Base-by-base conservation (phyloP, 176 grass and related monocot species). In the Cenchrus purpureus region DNA sequence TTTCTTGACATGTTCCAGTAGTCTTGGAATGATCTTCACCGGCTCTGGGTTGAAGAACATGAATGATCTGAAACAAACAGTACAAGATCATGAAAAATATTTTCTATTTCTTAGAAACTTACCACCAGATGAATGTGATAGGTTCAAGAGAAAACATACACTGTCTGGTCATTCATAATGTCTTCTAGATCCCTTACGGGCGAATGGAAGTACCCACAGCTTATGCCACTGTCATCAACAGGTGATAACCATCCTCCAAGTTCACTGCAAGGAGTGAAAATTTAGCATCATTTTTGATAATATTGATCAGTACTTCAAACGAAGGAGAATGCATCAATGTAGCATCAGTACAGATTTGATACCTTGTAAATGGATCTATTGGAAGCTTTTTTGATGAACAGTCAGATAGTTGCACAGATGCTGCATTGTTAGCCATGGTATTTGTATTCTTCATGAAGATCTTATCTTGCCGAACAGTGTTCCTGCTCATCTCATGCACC, bases 401-500 rank as follows among this genome's bases (percentile, higher is more conserved):
- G 4, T 61, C 28, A 0, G 49, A 79, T 68, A 46, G 28, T 60
- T 46, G 46, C 0, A 1, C 28, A 80, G 61, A 78, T 17, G 40
- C 68, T 82, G 74, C 29, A 74, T 64, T 15, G 1, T 61, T 85
- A 12, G 71, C 64, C 0, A 85, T 16, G 31, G 56, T 12, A 66
- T 79, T 78, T 29, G 84, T 68, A 7, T 81, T 81, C 64, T 59
- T 75, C 31, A 87, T 3, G 45, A 91, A 91, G 55, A 94, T 89
- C 72, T 87, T 91, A 13, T 89, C 89, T 22, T 87, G 80, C 28
- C 66, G 46, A 22, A 78, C 29, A 42, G 76, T 66, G 60, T 91
- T 94, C 52, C 92, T 68, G 6, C 37, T 50, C 49, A 79, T 43
- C 59, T 94, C 92, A 79, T 89, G 70, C 6, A 82, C 9, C 92